Evolutionary conservation across 805 yeast species (phyloP), one percentile per base, ranked within the genome.

Genomic region (Priceomyces castillae): DNA sequence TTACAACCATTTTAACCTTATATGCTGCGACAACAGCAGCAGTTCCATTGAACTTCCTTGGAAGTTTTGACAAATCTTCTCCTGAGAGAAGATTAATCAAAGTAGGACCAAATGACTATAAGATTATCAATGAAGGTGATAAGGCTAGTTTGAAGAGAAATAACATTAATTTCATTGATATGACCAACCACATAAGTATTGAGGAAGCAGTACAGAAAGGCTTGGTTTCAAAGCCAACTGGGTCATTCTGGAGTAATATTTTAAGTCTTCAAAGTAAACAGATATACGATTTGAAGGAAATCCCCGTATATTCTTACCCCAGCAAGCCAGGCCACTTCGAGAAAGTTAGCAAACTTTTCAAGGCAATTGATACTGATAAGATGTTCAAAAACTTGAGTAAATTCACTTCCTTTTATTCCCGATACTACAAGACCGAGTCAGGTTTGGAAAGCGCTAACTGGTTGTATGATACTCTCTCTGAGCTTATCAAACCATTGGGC

Each of bases 401-500:
- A 39, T 81, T 88, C 57, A 71, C 90, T 4, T 76, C 85, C 33
- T 88, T 87, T 59, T 78, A 69, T 62, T 82, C 90, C 15, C 75
- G 97, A 44, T 86, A 84, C 60, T 88, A 87, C 66, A 82, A 84
- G 59, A 77, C 87, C 1, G 73, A 78, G 19, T 57, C 75, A n/a
- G 97, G 97, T 0, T 62, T 71, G 12, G 78, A 84, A 47, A 78
- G 89, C 53, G 81, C 95, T 6, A 56, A 73, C 39, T 88, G 95
- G 94, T 68, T 90, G 39, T 67, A 67, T 47, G 72, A 71, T 11
- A 71, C 72, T 40, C 65, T 87, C 25, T 59, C 66, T 15, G 65
- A 71, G 15, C 62, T 80, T 31, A 52, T 60, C 20, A 46, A 55
- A 2, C 62, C 64, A 4, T 56, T 48, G 7, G 46, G 44, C 4